phyloP scores from a whole-genome alignment of 106 monocot genomes.

The Dendrobium huoshanense region DNA sequence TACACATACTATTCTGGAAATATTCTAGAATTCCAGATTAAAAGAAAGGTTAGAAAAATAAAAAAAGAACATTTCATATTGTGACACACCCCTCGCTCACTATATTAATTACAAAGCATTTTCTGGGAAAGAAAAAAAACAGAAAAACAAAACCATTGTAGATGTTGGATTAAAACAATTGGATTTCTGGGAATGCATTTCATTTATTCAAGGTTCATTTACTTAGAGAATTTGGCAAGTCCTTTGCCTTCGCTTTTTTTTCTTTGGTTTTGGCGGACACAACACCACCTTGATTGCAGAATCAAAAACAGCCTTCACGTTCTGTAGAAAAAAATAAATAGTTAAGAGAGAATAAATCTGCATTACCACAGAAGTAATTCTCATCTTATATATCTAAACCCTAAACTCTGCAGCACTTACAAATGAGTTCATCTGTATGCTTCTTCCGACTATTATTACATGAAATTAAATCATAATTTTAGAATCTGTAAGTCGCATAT shows the following conservation, averaged over 20 bases:
- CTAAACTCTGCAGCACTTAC: neutral
- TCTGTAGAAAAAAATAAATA: slow-evolving; percentile 16
- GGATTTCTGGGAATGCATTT: neutral
- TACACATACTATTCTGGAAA: neutral
- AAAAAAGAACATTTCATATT: neutral
- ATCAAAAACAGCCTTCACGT: slow-evolving; percentile 50
- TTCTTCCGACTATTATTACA: too few species aligned
- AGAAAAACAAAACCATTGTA: neutral
- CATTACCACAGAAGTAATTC: neutral
- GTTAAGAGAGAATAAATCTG: neutral
- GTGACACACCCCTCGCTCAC: neutral
- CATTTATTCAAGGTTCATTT: neutral
- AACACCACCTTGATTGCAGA: slow-evolving; percentile 44
- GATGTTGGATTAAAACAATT: neutral
- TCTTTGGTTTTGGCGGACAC: slow-evolving; percentile 36
- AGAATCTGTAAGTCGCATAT: neutral
- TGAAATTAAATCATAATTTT: too few species aligned
- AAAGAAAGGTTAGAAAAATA: neutral
- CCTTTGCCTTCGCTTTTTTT: slow-evolving; percentile 22
- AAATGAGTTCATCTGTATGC: too few species aligned
- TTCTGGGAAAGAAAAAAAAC: neutral
- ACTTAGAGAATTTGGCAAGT: slow-evolving; percentile 26
- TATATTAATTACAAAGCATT: neutral
- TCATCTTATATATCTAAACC: neutral
- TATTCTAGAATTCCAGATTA: neutral